Percentiles rank a stretch among this genome's conserved stretches.
Conservation (phyloP, 495 filamentous ascomycete species). For the Aspergillus asperescens region DNA sequence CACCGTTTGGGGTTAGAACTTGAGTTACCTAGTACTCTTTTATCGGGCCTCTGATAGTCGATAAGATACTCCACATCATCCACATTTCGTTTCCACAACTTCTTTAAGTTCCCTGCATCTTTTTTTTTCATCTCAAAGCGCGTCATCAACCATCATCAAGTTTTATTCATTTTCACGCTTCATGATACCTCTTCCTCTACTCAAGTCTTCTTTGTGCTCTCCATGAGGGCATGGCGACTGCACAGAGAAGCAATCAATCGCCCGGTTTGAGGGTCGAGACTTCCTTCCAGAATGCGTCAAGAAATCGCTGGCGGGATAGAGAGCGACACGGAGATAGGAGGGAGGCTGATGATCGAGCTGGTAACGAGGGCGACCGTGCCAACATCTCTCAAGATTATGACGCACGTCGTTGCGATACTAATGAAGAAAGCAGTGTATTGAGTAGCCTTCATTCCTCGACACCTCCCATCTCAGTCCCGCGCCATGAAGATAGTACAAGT, state of each 20-base stretch:
- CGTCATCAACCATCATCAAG: background rate
- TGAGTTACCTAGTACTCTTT: constrained; percentile 5
- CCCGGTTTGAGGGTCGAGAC: constrained; percentile 43
- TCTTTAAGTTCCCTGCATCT: too few relatives aligned
- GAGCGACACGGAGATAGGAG: constrained; percentile 20
- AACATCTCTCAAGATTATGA: constrained; percentile 38
- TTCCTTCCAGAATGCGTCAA: constrained; percentile 28
- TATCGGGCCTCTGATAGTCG: constrained; percentile 7
- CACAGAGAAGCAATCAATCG: constrained; percentile 31
- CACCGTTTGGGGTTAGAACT: constrained; percentile 6
- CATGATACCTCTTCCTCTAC: constrained; percentile 14
- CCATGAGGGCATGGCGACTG: constrained; percentile 38
- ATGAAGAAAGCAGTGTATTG: constrained; percentile 44
- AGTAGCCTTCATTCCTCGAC: constrained; percentile 43
- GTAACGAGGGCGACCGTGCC: constrained; percentile 43
- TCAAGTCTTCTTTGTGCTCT: constrained; percentile 17
- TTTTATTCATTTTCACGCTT: constrained; percentile 2
- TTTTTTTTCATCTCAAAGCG: too few relatives aligned
- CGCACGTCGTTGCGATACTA: constrained; percentile 41
- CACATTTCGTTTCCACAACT: background rate
- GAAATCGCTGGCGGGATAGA: constrained; percentile 25
- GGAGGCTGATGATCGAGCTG: constrained; percentile 31
- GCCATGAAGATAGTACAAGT: constrained; percentile 27
- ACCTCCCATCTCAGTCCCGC: constrained; percentile 44
- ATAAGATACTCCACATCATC: constrained; percentile 11